Base-by-base conservation (phyloP, 2,329 filamentous ascomycete species). In the Verticillium tricorpus region DNA sequence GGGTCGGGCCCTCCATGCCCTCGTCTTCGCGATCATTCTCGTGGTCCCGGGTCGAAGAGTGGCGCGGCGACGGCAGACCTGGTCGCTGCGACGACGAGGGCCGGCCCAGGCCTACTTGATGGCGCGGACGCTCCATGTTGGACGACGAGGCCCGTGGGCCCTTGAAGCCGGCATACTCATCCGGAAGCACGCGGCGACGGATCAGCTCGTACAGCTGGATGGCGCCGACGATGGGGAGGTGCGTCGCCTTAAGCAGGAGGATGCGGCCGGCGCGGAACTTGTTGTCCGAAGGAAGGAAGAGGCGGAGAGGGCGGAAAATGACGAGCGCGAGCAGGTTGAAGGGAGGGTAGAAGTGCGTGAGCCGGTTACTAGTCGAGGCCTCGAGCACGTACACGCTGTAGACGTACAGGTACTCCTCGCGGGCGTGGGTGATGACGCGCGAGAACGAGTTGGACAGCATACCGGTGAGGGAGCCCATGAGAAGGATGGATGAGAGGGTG, bases 401-500 rank as follows among this genome's bases (percentile, higher is more conserved):
- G 69, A 92, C 87, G 70, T 91, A 93, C 37, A 93, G 81, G 69
- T 93, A 93, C 73, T 94, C 91, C 70, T 93, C 90, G 62, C 81
- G 81, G 45, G 86, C 85, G 67, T 87, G 85, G 58, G 80, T 80
- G 68, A 87, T 88, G 67, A 88, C 82, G 60, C 85, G 82, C 17
- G 82, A 85, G 74, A 93, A 88, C 71, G 86, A 91, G 77, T 92
- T 92, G 69, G 87, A 90, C 62, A 93, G 80, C 77, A 93, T 87
- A 80, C 88, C 89, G 40, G 91, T 93, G 66, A 93, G 77, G 22
- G 89, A 91, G 58, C 91, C 91, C 76, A 92, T 89, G 35, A 95
- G 82, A 8, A 95, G 80, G 68, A 94, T 91, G 62, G 90, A 90
- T 54, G 89, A 92, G 69, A 94, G 79, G 28, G 84, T 89, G 65